A percentile compares a stretch with the other conserved stretches of the same genome.
These are phyloP conservation scores for Solanum bulbocastanum DNA, from an alignment of 257 asterid species.

Conservation along the genomic window DNA sequence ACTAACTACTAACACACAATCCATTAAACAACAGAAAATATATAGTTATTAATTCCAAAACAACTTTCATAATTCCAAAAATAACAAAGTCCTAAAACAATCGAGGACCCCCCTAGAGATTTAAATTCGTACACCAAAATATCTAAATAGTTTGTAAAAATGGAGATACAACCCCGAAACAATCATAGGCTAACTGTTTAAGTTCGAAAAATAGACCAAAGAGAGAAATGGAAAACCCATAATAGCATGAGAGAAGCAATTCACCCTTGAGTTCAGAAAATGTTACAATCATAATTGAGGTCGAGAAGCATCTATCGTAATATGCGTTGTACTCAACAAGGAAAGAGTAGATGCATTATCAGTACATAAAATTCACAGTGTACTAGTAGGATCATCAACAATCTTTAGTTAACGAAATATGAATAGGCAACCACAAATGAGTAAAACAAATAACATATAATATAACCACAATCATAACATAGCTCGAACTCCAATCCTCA, in stretches of 20 bases:
- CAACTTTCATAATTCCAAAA: neutral
- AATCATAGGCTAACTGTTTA: neutral
- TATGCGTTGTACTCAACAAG: neutral
- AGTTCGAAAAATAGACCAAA: neutral
- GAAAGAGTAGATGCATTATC: neutral
- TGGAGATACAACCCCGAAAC: neutral
- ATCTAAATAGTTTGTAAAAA: neutral
- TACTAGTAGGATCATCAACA: neutral
- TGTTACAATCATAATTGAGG: neutral
- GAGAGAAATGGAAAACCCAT: neutral
- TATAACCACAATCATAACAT: neutral
- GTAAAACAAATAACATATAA: neutral
- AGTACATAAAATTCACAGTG: neutral
- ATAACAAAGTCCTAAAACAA: neutral
- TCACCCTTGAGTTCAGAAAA: neutral
- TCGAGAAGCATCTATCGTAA: neutral
- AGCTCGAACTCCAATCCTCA: neutral
- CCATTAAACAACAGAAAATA: neutral
- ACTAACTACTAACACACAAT: neutral
- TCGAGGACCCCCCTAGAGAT: neutral
- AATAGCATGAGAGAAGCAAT: neutral
- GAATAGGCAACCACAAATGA: neutral
- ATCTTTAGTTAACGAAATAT: too few species aligned
- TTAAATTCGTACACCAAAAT: neutral
- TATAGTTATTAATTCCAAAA: too few species aligned